phyloP scores from a whole-genome alignment of 2,329 filamentous ascomycete species.

The Apiospora sp. region DNA sequence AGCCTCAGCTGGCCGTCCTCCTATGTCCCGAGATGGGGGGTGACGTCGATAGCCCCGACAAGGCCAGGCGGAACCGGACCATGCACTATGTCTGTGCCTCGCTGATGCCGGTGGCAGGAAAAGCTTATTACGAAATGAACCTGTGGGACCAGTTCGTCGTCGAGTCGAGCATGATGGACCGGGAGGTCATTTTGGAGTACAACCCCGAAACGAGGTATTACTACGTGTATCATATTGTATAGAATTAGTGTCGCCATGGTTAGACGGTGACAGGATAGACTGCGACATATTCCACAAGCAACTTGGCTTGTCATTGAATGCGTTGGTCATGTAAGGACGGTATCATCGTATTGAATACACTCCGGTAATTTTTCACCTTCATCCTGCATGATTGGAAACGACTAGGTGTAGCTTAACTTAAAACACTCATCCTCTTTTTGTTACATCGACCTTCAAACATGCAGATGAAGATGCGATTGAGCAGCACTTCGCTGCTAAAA shows the following conservation, averaged over 20 bases:
- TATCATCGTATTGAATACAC: too few species aligned
- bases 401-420: too few species aligned
- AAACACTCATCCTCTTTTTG: too few species aligned
- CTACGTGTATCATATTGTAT: constrained; percentile 38
- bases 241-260: not conserved
- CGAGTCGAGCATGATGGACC: constrained; percentile 45
- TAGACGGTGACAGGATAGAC: not conserved
- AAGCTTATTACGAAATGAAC: constrained; percentile 49
- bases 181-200: constrained; percentile 53
- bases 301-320: too few species aligned
- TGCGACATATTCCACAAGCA: not conserved
- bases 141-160: constrained; percentile 49
- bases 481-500: too few species aligned
- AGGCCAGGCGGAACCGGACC: constrained; percentile 29
- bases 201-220: constrained; percentile 53
- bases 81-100: constrained; percentile 47
- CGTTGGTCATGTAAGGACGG: too few species aligned
- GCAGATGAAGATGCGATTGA: too few species aligned
- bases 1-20: constrained; percentile 41
- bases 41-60: constrained; percentile 32
- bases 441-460: too few species aligned
- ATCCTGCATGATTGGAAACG: too few species aligned
- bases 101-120: constrained; percentile 44
- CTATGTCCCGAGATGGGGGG: constrained; percentile 37
- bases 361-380: too few species aligned